Percentiles rank a stretch among this genome's conserved stretches.
These are phyloP conservation scores for Hypsizygus marmoreus DNA, from an alignment of 768 basidiomycete species.

Conservation along the genomic window DNA sequence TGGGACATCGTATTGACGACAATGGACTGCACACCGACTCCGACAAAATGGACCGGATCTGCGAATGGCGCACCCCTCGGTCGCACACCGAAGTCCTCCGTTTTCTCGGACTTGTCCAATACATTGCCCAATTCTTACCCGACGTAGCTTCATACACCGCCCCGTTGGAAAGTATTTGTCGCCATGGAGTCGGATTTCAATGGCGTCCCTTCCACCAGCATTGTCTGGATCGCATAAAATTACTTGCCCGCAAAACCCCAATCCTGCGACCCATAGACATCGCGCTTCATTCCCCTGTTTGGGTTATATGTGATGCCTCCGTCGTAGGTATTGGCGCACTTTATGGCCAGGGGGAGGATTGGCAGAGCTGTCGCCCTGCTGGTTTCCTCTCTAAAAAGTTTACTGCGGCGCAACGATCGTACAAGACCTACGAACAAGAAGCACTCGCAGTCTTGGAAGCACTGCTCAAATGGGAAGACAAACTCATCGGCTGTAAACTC, in stretches of 20 bases:
- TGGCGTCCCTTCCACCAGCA: slow-evolving; percentile 27
- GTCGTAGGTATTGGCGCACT: not conserved
- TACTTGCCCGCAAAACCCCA: not conserved
- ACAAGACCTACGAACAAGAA: slow-evolving; percentile 18
- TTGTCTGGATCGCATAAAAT: slow-evolving; percentile 26
- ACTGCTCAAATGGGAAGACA: too few species aligned
- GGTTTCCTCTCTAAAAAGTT: too few species aligned
- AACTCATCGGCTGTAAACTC: slow-evolving; percentile 37
- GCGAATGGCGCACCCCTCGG: slow-evolving; percentile 27
- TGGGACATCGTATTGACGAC: slow-evolving; percentile 35
- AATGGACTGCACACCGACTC: slow-evolving; percentile 27
- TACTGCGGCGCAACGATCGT: slow-evolving; percentile 16
- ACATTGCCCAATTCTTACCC: slow-evolving; percentile 32
- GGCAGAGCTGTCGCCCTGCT: too few species aligned
- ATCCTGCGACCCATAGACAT: not conserved
- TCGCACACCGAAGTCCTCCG: slow-evolving; percentile 26
- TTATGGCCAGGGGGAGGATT: too few species aligned
- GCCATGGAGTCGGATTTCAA: slow-evolving; percentile 24
- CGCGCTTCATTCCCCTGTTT: not conserved
- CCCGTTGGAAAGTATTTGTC: slow-evolving; percentile 25
- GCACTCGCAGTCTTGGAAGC: slow-evolving; percentile 14
- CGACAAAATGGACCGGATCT: slow-evolving; percentile 29
- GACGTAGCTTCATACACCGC: slow-evolving; percentile 25
- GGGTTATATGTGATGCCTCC: not conserved
- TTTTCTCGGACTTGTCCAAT: slow-evolving; percentile 35